Evolutionary conservation across 2,329 filamentous ascomycete genomes (phyloP).

Genomic region (Aspergillus intermedius): DNA sequence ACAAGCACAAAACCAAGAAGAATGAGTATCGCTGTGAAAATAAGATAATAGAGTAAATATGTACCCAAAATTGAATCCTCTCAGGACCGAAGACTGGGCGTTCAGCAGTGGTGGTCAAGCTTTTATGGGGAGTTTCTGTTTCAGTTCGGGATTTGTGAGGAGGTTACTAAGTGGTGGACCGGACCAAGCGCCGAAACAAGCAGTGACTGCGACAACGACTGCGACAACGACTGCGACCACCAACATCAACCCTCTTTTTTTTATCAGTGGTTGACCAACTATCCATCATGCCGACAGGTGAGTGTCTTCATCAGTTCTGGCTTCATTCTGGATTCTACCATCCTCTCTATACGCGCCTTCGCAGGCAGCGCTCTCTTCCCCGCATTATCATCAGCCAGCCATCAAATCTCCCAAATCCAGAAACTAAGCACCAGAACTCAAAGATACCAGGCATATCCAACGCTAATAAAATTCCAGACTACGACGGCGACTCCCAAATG

Average conservation of each 20-base stretch:
- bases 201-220: no score
- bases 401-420: background rate
- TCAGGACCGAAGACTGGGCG: no score
- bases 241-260: no score
- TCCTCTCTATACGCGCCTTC: background rate
- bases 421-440: background rate
- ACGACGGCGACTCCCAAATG: slow-evolving; percentile 53
- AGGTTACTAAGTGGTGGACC: background rate
- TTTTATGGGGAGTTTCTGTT: background rate
- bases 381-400: slow-evolving; percentile 6
- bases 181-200: no score
- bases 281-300: background rate
- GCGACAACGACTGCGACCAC: no score
- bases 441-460: background rate
- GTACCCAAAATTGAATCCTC: no score
- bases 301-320: background rate
- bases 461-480: slow-evolving; percentile 29
- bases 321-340: background rate
- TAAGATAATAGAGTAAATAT: no score
- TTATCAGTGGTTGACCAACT: background rate
- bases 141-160: background rate
- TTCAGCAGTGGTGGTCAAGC: background rate
- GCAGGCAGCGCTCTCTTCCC: background rate
- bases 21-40: background rate
- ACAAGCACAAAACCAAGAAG: background rate